Percentiles rank a stretch among this genome's conserved stretches.
phyloP scores from a whole-genome alignment of 2,329 filamentous ascomycete genomes.

The Phyllosticta paracitricarpa region DNA sequence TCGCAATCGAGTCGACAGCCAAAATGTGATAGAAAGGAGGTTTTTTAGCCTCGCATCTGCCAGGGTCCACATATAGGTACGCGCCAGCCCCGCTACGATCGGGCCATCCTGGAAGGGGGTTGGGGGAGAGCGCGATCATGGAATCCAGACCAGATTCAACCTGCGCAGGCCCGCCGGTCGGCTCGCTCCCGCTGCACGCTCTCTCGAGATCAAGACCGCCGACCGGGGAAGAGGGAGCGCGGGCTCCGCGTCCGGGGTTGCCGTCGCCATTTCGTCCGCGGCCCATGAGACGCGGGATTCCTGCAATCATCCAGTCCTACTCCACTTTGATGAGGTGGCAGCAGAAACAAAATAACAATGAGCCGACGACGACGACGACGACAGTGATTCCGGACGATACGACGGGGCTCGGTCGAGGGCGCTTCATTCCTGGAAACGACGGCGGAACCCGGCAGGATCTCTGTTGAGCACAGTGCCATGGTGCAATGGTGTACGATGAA shows the following conservation, averaged over 20 bases:
- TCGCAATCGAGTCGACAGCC: neutral
- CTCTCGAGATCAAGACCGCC: neutral
- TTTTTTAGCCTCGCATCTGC: neutral
- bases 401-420: neutral
- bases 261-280: neutral
- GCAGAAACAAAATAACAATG: neutral
- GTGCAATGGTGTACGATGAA: too few relatives aligned
- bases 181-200: neutral
- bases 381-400: neutral
- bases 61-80: neutral
- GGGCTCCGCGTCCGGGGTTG: neutral
- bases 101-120: neutral
- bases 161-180: neutral
- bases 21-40: neutral
- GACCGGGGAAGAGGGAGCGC: neutral
- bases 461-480: neutral
- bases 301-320: neutral
- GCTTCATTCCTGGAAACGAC: neutral
- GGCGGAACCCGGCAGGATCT: neutral
- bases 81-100: neutral
- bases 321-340: neutral
- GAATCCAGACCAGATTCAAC: neutral
- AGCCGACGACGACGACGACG: neutral
- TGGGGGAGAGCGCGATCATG: neutral
- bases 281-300: neutral